Conservation (phyloP, 2,329 filamentous ascomycete genomes). For the Diatrype stigma region DNA sequence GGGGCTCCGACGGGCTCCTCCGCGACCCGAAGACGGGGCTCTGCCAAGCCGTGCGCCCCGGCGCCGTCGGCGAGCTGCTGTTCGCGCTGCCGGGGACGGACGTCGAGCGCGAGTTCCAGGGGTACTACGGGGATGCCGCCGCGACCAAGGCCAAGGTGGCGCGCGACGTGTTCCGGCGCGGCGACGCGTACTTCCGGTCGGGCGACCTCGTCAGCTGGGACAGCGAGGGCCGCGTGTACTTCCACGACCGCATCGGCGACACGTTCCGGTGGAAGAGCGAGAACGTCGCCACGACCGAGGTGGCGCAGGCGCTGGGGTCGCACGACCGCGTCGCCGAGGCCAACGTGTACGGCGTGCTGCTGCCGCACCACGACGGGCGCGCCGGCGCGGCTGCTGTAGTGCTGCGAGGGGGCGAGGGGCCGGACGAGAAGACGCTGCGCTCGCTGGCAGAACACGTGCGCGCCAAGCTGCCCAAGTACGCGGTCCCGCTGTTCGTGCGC, state of each 20-base stretch:
- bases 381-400: slow-evolving; percentile 75
- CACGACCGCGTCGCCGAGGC: slow-evolving; percentile 68
- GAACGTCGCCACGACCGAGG: slow-evolving; percentile 79
- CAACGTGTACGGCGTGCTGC: slow-evolving; percentile 78
- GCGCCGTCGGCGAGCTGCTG: slow-evolving; percentile 71
- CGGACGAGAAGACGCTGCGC: slow-evolving; percentile 43
- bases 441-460: slow-evolving; percentile 58
- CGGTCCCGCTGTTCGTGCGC: slow-evolving; percentile 73
- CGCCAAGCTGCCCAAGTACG: slow-evolving; percentile 63
- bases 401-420: slow-evolving; percentile 41
- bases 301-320: slow-evolving; percentile 67
- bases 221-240: slow-evolving; percentile 67
- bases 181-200: slow-evolving; percentile 78
- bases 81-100: slow-evolving; percentile 62
- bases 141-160: slow-evolving; percentile 73
- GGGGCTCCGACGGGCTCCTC: slow-evolving; percentile 59
- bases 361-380: slow-evolving; percentile 78
- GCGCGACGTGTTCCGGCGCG: slow-evolving; percentile 66
- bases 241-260: slow-evolving; percentile 76
- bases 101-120: slow-evolving; percentile 65
- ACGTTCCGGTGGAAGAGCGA: slow-evolving; percentile 80
- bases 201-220: slow-evolving; percentile 79
- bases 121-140: slow-evolving; percentile 71
- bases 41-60: slow-evolving; percentile 54
- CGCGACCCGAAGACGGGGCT: slow-evolving; percentile 67